phyloP scores from a whole-genome alignment of 2,329 filamentous ascomycete genomes.

The Cryphonectria nitschkei region DNA sequence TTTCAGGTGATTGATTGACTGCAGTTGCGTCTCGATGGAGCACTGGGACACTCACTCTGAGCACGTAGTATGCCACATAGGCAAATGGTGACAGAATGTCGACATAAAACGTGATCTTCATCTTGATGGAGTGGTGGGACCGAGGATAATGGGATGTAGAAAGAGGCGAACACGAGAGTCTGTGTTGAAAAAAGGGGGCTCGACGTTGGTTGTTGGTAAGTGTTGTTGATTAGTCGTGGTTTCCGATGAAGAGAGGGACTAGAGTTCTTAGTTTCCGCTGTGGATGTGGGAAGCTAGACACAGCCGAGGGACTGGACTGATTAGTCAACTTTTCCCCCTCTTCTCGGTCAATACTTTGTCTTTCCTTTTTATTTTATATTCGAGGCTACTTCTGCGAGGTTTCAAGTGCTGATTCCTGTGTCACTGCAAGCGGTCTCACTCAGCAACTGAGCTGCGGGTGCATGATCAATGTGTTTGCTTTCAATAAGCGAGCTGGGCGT shows the following conservation, averaged over 20 bases:
- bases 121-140: neutral
- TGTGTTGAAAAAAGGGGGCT: neutral
- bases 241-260: neutral
- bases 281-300: neutral
- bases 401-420: neutral
- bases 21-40: too few species aligned
- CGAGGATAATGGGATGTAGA: neutral
- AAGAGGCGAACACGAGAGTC: neutral
- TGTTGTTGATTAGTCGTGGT: neutral
- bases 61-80: slow-evolving; percentile 43
- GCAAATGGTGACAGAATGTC: slow-evolving; percentile 47
- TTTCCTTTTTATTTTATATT: neutral
- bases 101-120: slow-evolving; percentile 44
- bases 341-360: too few species aligned
- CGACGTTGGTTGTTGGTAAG: neutral
- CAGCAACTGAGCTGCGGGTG: too few species aligned
- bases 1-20: too few species aligned
- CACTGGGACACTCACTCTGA: slow-evolving; percentile 38
- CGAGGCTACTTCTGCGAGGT: neutral
- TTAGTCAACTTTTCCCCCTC: neutral
- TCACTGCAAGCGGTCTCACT: neutral
- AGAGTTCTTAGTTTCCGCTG: neutral
- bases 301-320: neutral
- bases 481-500: too few species aligned
- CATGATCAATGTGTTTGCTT: too few species aligned